Evolutionary conservation across 768 basidiomycete genomes (phyloP).

Genomic region (Tulasnella sp.): DNA sequence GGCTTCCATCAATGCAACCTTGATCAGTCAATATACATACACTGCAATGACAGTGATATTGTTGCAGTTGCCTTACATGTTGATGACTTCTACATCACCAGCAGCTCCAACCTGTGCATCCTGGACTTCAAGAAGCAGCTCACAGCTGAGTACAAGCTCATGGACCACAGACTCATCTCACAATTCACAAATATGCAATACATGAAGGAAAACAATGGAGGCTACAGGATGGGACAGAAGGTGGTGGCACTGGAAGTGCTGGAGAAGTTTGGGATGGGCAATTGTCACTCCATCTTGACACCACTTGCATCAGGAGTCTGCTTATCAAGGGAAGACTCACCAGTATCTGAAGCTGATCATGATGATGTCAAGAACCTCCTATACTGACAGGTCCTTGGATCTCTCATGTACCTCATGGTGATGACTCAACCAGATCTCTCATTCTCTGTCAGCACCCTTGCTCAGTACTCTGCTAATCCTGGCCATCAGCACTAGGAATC

Average conservation of each 20-base stretch:
- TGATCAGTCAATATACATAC: neutral
- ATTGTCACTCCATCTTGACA: neutral
- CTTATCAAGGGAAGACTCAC: neutral
- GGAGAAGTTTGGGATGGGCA: neutral
- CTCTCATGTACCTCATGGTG: slow-evolving; percentile 27
- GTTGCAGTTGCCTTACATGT: neutral
- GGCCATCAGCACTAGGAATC: too few species aligned
- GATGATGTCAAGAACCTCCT: neutral
- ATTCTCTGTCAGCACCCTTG: slow-evolving; percentile 22
- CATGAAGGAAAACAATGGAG: neutral
- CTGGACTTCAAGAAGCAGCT: neutral
- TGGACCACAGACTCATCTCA: neutral
- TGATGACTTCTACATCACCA: neutral
- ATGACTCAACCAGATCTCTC: slow-evolving; percentile 30
- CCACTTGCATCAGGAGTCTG: neutral
- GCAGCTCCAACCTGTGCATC: neutral
- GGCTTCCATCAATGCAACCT: neutral
- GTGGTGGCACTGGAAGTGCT: neutral
- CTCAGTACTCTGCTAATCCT: too few species aligned
- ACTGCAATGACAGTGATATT: neutral
- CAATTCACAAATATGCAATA: neutral
- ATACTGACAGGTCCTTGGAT: slow-evolving; percentile 19
- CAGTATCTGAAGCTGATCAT: neutral
- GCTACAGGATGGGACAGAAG: neutral
- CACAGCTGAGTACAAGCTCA: neutral